phyloP scores from a whole-genome alignment of 2,329 filamentous ascomycete genomes.

The Akanthomyces uredinophilus region DNA sequence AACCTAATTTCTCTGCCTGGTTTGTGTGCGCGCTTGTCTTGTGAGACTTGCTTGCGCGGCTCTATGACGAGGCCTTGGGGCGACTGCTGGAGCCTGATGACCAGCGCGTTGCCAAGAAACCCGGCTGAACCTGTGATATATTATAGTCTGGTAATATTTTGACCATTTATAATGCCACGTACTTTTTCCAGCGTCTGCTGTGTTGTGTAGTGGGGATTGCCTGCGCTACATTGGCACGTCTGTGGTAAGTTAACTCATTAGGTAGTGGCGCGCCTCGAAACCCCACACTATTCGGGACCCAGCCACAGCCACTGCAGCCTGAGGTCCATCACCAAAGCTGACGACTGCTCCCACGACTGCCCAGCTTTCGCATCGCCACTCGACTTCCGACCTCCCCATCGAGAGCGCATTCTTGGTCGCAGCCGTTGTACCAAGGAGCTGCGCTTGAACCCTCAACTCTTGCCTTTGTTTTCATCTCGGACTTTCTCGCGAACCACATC shows the following conservation, averaged over 20 bases:
- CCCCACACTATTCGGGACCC: conserved; percentile 12
- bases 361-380: conserved; percentile 7
- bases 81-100: background rate
- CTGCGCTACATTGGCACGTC: too few species aligned
- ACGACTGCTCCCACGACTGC: conserved; percentile 17
- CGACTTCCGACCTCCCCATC: background rate
- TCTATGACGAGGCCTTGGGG: background rate
- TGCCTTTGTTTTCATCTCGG: background rate
- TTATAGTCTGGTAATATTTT: background rate
- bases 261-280: background rate
- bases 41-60: background rate
- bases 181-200: too few species aligned
- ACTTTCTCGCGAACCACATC: background rate
- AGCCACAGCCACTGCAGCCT: conserved; percentile 16
- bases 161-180: too few species aligned
- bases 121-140: too few species aligned
- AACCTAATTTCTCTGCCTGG: background rate
- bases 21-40: too few species aligned
- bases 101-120: too few species aligned
- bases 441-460: background rate
- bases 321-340: conserved; percentile 13
- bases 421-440: background rate
- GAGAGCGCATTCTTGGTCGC: background rate
- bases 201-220: background rate
- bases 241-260: too few species aligned